These are phyloP conservation scores for Amaranthus hypochondriacus DNA, from an alignment of 148 eudicot species.

Conservation along the genomic window DNA sequence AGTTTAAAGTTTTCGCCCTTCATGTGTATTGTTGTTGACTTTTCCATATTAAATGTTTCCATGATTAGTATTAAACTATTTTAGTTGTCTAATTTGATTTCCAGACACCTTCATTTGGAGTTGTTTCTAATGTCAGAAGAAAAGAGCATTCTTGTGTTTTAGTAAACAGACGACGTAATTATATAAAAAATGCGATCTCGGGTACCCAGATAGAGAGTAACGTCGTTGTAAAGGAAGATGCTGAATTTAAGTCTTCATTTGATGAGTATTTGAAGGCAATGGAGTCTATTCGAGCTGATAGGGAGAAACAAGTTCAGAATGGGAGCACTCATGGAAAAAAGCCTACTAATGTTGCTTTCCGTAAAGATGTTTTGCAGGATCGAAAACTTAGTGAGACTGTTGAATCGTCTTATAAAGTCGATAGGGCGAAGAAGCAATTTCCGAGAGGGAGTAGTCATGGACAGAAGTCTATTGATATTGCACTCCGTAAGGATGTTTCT, in stretches of 20 bases:
- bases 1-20: background rate
- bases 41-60: background rate
- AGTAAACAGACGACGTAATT: constrained; percentile 11
- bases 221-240: constrained; percentile 13
- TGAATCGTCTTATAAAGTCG: too few species aligned
- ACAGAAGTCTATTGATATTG: too few species aligned
- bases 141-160: constrained; percentile 15
- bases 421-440: too few species aligned
- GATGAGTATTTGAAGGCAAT: constrained; percentile 75
- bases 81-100: background rate
- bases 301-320: constrained; percentile 31
- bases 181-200: constrained; percentile 8
- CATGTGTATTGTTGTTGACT: background rate
- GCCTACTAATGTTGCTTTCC: constrained; percentile 8
- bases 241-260: constrained; percentile 67
- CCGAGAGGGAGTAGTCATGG: too few species aligned
- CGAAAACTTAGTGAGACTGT: too few species aligned
- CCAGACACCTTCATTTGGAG: constrained; percentile 32
- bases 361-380: too few species aligned
- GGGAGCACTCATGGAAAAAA: constrained; percentile 16
- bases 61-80: background rate
- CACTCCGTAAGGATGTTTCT: too few species aligned
- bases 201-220: constrained; percentile 7
- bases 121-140: constrained; percentile 27
- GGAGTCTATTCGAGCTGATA: constrained; percentile 54